Percentiles rank a stretch among this genome's conserved stretches.
Conservation (phyloP, 1,284 basidiomycete genomes). For the Cryptococcus hybrid region DNA sequence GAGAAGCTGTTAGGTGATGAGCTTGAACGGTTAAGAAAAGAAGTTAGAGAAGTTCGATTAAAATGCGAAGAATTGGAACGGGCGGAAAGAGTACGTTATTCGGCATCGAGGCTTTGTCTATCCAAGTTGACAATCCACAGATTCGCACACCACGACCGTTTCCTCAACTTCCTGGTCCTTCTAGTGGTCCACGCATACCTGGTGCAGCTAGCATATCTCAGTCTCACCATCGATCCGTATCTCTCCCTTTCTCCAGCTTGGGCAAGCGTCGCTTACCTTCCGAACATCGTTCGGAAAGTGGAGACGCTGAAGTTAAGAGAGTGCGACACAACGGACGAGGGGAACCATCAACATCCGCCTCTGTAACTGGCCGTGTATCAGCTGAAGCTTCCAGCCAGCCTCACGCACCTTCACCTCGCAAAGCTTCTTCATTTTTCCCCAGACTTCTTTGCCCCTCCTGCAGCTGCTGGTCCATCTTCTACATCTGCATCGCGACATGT, state of each 20-base stretch:
- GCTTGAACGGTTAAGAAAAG: slow-evolving; percentile 15
- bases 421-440: slow-evolving; percentile 10
- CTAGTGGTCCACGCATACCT: too few species aligned
- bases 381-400: slow-evolving; percentile 2
- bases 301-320: slow-evolving; percentile 8
- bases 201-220: background rate
- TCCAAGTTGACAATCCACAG: too few species aligned
- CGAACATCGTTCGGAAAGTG: background rate
- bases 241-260: background rate
- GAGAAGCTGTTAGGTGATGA: slow-evolving; percentile 18
- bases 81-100: background rate
- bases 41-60: slow-evolving; percentile 3
- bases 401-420: slow-evolving; percentile 24
- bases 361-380: background rate
- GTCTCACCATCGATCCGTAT: background rate
- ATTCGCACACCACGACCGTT: too few species aligned
- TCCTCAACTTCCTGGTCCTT: too few species aligned
- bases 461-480: too few species aligned
- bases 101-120: too few species aligned
- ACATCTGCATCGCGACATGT: too few species aligned
- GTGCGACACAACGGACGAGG: slow-evolving; percentile 11
- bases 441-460: background rate
- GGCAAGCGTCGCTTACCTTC: background rate
- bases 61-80: background rate
- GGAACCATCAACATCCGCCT: slow-evolving; percentile 1